These are phyloP conservation scores for Neonectria neomacrospora DNA, from an alignment of 2,329 filamentous ascomycete species.

Conservation along the genomic window DNA sequence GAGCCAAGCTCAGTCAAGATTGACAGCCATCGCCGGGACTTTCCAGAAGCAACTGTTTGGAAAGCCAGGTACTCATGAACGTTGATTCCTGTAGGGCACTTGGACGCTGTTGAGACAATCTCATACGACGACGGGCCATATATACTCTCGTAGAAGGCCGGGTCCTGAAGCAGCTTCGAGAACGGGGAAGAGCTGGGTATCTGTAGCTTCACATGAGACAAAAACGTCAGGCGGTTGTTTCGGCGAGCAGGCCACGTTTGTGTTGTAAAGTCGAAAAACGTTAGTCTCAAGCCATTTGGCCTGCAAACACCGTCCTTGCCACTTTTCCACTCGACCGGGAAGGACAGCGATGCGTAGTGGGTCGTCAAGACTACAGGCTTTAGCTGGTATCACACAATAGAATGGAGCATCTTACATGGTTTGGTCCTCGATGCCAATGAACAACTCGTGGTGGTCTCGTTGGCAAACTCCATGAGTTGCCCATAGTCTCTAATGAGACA, in stretches of 20 bases:
- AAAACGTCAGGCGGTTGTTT: conserved; percentile 28
- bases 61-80: conserved; percentile 65
- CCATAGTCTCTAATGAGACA: conserved; percentile 41
- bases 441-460: conserved; percentile 31
- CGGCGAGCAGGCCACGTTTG: conserved; percentile 36
- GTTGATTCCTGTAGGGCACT: conserved; percentile 60
- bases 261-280: conserved; percentile 31
- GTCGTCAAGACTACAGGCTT: conserved; percentile 40
- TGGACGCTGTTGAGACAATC: conserved; percentile 60
- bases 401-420: conserved; percentile 38
- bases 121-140: conserved; percentile 64
- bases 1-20: conserved; percentile 63
- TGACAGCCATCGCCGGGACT: conserved; percentile 59
- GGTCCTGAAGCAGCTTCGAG: conserved; percentile 31
- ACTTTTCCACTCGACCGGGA: conserved; percentile 46
- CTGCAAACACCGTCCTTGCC: conserved; percentile 39
- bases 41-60: conserved; percentile 60
- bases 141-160: conserved; percentile 26
- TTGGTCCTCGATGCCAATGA: conserved; percentile 46
- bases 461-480: conserved; percentile 35
- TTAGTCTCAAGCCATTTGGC: conserved; percentile 39
- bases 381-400: conserved; percentile 1
- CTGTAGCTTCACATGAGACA: conserved; percentile 38
- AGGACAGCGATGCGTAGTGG: conserved; percentile 41
- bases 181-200: conserved; percentile 35